phyloP scores from a whole-genome alignment of 148 eudicot species.

The Rhododendron ovatum region DNA sequence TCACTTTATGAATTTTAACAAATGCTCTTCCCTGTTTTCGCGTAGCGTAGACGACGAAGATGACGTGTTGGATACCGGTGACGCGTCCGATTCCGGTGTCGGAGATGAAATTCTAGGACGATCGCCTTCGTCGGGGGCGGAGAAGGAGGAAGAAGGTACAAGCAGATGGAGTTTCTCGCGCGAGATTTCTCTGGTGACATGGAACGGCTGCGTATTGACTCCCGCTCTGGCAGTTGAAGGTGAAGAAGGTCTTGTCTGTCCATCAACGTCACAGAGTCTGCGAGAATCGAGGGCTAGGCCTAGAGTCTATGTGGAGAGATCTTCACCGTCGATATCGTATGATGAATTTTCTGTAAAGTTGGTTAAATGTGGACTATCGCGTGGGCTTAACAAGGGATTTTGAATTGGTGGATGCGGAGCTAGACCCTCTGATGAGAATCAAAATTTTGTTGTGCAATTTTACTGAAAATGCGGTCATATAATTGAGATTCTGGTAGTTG shows the following conservation, averaged over 20 bases:
- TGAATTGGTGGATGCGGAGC: background rate
- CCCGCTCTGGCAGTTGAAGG: constrained; percentile 1
- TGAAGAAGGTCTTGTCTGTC: constrained; percentile 15
- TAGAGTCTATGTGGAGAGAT: background rate
- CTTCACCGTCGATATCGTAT: constrained; percentile 8
- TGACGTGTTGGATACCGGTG: no score
- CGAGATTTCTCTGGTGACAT: background rate
- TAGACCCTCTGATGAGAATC: background rate
- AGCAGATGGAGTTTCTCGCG: background rate
- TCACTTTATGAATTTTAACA: no score
- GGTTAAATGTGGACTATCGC: constrained; percentile 15
- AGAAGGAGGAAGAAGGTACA: background rate
- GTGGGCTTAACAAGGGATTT: background rate
- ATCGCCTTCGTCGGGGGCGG: background rate
- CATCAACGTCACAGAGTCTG: background rate
- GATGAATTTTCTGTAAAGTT: background rate
- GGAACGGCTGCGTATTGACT: background rate
- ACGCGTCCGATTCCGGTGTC: background rate
- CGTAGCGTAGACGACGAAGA: constrained; percentile 10
- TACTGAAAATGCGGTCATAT: background rate
- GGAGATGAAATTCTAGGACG: background rate
- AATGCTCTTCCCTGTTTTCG: constrained; percentile 3
- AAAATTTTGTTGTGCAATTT: background rate
- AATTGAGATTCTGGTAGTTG: background rate
- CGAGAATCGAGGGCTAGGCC: background rate